Conservation (phyloP, 129 eudicot genomes). For the Tanacetum coccineum region DNA sequence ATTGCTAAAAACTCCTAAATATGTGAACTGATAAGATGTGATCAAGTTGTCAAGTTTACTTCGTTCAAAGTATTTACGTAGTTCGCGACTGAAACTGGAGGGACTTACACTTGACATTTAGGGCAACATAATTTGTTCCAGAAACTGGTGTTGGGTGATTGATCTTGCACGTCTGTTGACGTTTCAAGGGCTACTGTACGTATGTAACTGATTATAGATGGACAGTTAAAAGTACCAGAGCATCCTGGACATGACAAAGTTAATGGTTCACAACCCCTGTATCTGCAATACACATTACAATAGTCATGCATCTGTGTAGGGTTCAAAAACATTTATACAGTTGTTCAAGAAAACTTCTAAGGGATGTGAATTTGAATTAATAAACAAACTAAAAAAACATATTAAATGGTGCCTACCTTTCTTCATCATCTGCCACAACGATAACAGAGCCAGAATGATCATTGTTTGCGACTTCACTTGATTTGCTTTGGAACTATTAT, state of each 20-base stretch:
- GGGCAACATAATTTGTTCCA: constrained; percentile 78
- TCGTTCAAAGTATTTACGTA: constrained; percentile 45
- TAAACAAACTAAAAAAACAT: constrained; percentile 1
- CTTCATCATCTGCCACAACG: constrained; percentile 65
- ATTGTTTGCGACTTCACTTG: constrained; percentile 46
- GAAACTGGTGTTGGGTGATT: constrained; percentile 33
- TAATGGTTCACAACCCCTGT: constrained; percentile 76
- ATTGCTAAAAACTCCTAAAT: no score
- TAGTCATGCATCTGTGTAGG: constrained; percentile 5
- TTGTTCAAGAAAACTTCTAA: background rate
- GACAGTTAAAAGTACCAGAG: constrained; percentile 69
- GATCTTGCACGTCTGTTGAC: constrained; percentile 42
- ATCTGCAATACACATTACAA: constrained; percentile 44
- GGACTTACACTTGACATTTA: constrained; percentile 69
- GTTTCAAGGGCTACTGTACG: constrained; percentile 42
- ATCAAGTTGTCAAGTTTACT: background rate
- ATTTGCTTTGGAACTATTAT: constrained; percentile 79
- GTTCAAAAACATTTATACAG: background rate
- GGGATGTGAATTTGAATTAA: background rate
- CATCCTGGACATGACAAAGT: constrained; percentile 85
- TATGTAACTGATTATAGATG: constrained; percentile 65
- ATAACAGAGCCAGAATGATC: constrained; percentile 70
- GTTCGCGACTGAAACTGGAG: constrained; percentile 75
- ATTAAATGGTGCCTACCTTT: constrained; percentile 45
- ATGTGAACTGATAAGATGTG: background rate